Conservation (phyloP, 495 filamentous ascomycete species). For the Xanthoparmelia taractica region DNA sequence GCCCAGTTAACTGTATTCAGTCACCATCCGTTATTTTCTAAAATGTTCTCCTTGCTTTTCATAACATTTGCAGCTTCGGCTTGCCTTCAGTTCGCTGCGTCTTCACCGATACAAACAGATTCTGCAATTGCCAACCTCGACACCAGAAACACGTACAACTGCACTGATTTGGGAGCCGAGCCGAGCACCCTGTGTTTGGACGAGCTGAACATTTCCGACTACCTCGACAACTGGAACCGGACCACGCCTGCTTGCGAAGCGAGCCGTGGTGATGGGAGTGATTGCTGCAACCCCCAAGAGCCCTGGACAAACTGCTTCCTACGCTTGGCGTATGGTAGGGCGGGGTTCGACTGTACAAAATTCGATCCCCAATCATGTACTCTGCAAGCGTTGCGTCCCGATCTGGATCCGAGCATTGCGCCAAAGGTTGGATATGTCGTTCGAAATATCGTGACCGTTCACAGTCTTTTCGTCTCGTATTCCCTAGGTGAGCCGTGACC, state of each 20-base stretch:
- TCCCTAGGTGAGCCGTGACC: background rate
- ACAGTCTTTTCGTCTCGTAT: background rate
- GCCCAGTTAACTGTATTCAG: too few species aligned
- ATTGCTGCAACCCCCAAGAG: background rate
- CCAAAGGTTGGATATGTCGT: background rate
- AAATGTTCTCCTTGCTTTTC: background rate
- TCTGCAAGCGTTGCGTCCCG: background rate
- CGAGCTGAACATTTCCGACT: background rate
- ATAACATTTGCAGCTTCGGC: background rate
- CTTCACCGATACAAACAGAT: background rate
- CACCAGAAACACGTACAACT: background rate
- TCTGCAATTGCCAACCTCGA: background rate
- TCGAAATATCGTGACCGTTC: background rate
- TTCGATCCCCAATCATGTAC: background rate
- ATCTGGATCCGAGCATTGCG: background rate
- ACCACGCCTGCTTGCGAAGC: background rate
- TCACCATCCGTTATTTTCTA: too few species aligned
- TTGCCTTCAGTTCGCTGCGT: background rate
- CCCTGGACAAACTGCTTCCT: slow-evolving; percentile 2
- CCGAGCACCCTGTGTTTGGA: background rate
- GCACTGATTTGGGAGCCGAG: background rate
- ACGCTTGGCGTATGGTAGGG: background rate
- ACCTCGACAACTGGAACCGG: background rate
- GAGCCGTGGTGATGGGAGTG: background rate
- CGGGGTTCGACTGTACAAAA: background rate